Conservation (phyloP, 345 rosid species). For the Salix exigua region DNA sequence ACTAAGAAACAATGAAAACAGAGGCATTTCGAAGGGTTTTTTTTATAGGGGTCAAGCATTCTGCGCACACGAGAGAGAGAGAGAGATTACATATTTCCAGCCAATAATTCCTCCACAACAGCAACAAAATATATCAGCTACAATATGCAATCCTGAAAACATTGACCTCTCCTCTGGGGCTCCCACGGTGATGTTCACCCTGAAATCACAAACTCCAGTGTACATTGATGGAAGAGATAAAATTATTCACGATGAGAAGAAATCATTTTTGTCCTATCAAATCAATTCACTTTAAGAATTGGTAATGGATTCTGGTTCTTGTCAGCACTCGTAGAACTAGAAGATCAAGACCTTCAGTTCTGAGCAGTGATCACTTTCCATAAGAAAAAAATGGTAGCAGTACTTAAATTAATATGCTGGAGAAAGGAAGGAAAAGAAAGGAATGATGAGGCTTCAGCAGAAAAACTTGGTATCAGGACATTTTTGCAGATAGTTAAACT, state of each 20-base stretch:
- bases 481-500: neutral
- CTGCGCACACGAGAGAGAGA: neutral
- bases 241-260: neutral
- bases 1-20: too few relatives aligned
- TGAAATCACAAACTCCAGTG: constrained; percentile 27
- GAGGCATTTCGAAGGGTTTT: neutral
- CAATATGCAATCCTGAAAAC: constrained; percentile 81
- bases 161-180: constrained; percentile 68
- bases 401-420: neutral
- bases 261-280: neutral
- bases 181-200: constrained; percentile 71
- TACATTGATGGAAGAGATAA: neutral
- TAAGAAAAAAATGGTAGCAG: neutral
- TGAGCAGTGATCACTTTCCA: neutral
- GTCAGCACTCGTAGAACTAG: neutral
- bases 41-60: neutral
- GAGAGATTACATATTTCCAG: constrained; percentile 78
- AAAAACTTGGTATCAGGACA: neutral
- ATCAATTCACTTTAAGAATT: neutral
- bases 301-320: neutral
- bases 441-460: neutral
- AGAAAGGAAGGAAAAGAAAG: neutral
- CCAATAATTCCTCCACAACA: constrained; percentile 85
- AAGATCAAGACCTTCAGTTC: neutral
- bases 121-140: constrained; percentile 83